These are phyloP conservation scores for Agrocybe praecox DNA, from an alignment of 768 basidiomycete species.

Conservation along the genomic window DNA sequence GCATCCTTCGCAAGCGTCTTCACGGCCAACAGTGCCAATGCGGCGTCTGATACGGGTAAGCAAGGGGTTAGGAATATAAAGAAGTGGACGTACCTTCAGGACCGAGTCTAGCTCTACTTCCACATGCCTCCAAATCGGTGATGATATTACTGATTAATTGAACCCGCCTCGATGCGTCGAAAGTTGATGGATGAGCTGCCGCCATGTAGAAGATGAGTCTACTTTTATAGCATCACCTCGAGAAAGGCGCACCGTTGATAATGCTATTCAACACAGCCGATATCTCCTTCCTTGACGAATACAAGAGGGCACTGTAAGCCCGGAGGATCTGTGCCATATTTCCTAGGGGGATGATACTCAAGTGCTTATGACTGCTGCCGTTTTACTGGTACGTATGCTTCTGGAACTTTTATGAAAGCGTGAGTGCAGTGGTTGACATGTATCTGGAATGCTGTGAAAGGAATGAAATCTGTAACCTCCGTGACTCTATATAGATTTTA, in stretches of 20 bases:
- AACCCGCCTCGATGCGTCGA: constrained; percentile 49
- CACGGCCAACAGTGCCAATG: constrained; percentile 66
- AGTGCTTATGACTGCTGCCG: too few species aligned
- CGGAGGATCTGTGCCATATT: constrained; percentile 52
- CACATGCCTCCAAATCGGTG: constrained; percentile 53
- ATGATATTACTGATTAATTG: constrained; percentile 60
- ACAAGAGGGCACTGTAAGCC: constrained; percentile 49
- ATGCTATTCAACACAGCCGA: constrained; percentile 51
- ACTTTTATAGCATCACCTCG: neutral
- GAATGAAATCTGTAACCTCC: too few species aligned
- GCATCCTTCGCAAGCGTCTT: constrained; percentile 77
- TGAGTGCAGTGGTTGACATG: too few species aligned
- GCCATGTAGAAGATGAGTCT: constrained; percentile 1
- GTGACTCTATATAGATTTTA: too few species aligned
- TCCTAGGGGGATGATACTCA: too few species aligned
- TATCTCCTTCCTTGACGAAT: constrained; percentile 50
- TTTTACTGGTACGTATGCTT: too few species aligned
- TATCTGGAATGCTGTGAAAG: too few species aligned
- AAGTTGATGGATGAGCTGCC: constrained; percentile 51
- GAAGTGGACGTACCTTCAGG: constrained; percentile 47
- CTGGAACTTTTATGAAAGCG: too few species aligned
- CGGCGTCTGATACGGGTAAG: constrained; percentile 50
- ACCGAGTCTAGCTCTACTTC: constrained; percentile 50
- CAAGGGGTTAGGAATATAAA: neutral
- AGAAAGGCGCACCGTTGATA: constrained; percentile 39